Base-by-base conservation (phyloP, 148 eudicot genomes). In the Dianthus caryophyllus region DNA sequence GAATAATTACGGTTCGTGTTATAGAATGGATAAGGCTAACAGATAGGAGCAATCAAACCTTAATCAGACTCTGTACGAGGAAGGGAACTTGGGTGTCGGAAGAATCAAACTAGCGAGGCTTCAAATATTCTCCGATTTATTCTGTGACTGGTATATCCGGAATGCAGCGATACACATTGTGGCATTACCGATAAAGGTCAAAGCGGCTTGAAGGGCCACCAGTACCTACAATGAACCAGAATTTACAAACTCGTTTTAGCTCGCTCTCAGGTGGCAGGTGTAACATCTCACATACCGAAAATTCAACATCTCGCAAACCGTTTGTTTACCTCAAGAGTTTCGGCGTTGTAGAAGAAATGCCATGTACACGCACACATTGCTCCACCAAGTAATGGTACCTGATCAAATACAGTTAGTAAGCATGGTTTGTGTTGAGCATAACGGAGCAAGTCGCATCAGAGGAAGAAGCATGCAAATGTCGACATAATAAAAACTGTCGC, bases 351-450 rank as follows among this genome's bases (percentile, higher is more conserved):
- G 73, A 93, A 93, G 95, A 93, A 93, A 80, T 93, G 98, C 96
- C 98, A 93, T 41, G 98, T 93, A 76, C 98, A 93, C 25, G 96
- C 98, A 77, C 98, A 93, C 77, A 93, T 66, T 71, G 96, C 98
- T 84, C 96, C 98, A 53, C 95, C 98, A 69, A 93, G 94, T 70
- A 90, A 70, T 13, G 96, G 98, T 57, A 93, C 91, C 98, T 93
- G 72, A 65, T 83, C 25, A 68, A 71, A 52, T 15, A 65, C 30
- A 20, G 21, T 33, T 17, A 46, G 8, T 46, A 65, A 47, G 11
- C 58, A 67, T 2, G 33, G 51, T 46, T 3, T 47, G 64, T 33
- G 61, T 33, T 14, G 48, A 69, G 57, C 30, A 22, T 13, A 33
- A 39, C 38, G 49, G 26, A 51, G 30, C 30, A 60, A 25, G 56